Evolutionary conservation across 495 filamentous ascomycete species (phyloP).

Genomic region (Aspergillus bridgeri): DNA sequence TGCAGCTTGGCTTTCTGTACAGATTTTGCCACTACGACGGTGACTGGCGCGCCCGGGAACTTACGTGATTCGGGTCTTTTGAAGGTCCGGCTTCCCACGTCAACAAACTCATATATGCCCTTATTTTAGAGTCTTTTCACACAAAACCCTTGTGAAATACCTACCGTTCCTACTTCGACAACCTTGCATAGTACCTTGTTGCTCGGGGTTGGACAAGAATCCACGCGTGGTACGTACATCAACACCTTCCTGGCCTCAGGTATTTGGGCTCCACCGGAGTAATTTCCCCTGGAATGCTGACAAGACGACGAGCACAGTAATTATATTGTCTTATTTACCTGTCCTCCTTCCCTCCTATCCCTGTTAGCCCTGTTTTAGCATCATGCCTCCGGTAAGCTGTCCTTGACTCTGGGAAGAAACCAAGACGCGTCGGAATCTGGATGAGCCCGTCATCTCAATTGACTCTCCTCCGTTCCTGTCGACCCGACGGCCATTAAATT

Average conservation of each 20-base stretch:
- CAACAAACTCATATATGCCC: constrained; percentile 28
- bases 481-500: constrained; percentile 11
- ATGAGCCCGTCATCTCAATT: background rate
- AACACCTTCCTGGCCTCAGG: constrained; percentile 28
- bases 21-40: background rate
- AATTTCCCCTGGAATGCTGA: constrained; percentile 43
- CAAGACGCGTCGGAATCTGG: constrained; percentile 17
- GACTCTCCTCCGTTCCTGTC: constrained; percentile 14
- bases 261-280: constrained; percentile 39
- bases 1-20: background rate
- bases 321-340: constrained; percentile 32
- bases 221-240: constrained; percentile 45
- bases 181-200: constrained; percentile 27
- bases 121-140: constrained; percentile 18
- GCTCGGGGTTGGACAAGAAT: constrained; percentile 30
- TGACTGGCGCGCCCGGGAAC: constrained; percentile 25
- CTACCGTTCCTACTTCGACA: constrained; percentile 12
- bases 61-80: constrained; percentile 21
- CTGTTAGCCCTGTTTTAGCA: constrained; percentile 23
- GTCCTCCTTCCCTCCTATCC: constrained; percentile 25
- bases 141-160: constrained; percentile 20
- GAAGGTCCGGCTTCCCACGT: constrained; percentile 24
- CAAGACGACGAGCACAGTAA: constrained; percentile 26
- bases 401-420: constrained; percentile 10
- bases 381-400: constrained; percentile 46